Evolutionary conservation across 2,329 filamentous ascomycete genomes (phyloP).

Genomic region (Ceratocystis albifundus): DNA sequence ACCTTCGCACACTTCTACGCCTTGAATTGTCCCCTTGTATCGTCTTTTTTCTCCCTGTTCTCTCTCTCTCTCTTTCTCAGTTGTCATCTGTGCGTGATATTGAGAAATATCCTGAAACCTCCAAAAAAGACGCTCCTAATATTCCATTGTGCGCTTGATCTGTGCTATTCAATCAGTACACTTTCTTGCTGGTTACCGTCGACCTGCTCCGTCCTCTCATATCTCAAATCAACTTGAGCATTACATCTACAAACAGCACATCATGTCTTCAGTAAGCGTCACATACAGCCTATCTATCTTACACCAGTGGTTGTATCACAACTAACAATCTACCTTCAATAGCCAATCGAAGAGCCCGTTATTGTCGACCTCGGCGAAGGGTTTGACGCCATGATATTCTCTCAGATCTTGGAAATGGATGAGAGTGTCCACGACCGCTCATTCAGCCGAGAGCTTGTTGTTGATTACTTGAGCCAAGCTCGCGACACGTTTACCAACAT

Average conservation of each 20-base stretch:
- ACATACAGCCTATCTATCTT: not conserved
- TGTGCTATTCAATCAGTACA: not conserved
- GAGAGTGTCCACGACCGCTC: constrained; percentile 75
- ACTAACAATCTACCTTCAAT: constrained; percentile 15
- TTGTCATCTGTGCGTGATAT: not conserved
- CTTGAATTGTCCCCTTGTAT: not conserved
- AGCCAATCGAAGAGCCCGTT: constrained; percentile 38
- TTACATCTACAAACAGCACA: not conserved
- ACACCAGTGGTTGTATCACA: not conserved
- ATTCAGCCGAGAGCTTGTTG: constrained; percentile 80
- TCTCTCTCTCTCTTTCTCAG: not conserved
- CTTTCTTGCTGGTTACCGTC: not conserved
- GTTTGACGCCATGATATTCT: constrained; percentile 72
- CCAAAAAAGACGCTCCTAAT: not conserved
- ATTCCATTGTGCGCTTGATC: not conserved
- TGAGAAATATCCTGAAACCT: not conserved
- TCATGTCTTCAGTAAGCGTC: constrained; percentile 15
- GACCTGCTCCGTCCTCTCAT: not conserved
- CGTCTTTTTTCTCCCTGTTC: not conserved
- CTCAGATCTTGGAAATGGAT: constrained; percentile 97
- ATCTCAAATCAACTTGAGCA: not conserved
- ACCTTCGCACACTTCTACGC: not conserved
- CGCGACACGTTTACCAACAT: constrained; percentile 76
- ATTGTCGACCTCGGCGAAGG: constrained; percentile 54
- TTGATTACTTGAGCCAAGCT: constrained; percentile 86